Conservation (phyloP, 441 rosid genomes). For the Erysimum cheiri region DNA sequence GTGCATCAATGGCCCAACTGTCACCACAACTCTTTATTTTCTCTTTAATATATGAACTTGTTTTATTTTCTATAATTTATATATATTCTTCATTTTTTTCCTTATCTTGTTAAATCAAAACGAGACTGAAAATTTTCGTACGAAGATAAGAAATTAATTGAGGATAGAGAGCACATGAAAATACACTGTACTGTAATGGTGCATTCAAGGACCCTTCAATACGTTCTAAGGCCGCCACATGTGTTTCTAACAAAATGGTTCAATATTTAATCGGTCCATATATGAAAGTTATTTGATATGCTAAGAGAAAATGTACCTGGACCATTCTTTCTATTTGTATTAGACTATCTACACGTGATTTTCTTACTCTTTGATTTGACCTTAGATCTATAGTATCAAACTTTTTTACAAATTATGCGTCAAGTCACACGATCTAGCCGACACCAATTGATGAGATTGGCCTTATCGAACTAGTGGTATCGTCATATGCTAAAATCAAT, state of each 20-base stretch:
- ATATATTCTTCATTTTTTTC: background rate
- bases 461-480: slow-evolving; percentile 31
- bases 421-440: slow-evolving; percentile 39
- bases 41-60: background rate
- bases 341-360: slow-evolving; percentile 38
- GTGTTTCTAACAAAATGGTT: slow-evolving; percentile 20
- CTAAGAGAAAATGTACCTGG: slow-evolving; percentile 40
- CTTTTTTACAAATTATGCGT: slow-evolving; percentile 19
- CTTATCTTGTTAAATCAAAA: slow-evolving; percentile 17
- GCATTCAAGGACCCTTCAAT: slow-evolving; percentile 42
- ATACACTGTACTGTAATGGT: slow-evolving; percentile 36
- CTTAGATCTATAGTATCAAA: slow-evolving; percentile 35
- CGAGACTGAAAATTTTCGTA: slow-evolving; percentile 17
- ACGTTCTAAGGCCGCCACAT: slow-evolving; percentile 43
- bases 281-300: slow-evolving; percentile 31
- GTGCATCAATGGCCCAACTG: slow-evolving; percentile 44
- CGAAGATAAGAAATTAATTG: slow-evolving; percentile 24
- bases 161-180: slow-evolving; percentile 36
- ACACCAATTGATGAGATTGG: slow-evolving; percentile 21
- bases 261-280: slow-evolving; percentile 41
- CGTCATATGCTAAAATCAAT: slow-evolving; percentile 3
- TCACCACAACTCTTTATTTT: slow-evolving; percentile 23
- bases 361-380: slow-evolving; percentile 42
- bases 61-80: background rate
- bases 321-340: slow-evolving; percentile 29